These are phyloP conservation scores for Microsporum canis DNA, from an alignment of 2,329 filamentous ascomycete genomes.

Conservation along the genomic window DNA sequence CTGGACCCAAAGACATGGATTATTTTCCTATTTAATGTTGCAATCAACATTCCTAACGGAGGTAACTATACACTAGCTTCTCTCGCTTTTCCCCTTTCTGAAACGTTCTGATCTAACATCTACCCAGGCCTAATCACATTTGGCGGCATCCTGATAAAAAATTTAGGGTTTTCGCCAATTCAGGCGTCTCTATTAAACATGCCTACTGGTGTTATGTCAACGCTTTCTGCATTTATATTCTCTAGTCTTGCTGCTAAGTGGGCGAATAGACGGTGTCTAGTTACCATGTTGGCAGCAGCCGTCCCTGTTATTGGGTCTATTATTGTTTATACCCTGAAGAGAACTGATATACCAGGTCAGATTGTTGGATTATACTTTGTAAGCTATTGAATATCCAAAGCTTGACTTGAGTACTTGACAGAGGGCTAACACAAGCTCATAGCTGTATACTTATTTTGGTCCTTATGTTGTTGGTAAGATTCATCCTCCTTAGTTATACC, in stretches of 20 bases:
- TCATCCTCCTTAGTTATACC: not conserved
- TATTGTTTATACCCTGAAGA: slow-evolving; percentile 22
- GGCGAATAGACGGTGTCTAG: slow-evolving; percentile 21
- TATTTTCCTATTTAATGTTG: slow-evolving; percentile 24
- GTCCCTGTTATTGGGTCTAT: slow-evolving; percentile 24
- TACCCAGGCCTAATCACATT: slow-evolving; percentile 25
- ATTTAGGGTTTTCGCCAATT: slow-evolving; percentile 57
- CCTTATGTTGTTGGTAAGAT: slow-evolving; percentile 22
- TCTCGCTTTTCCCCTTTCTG: not conserved
- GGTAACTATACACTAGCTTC: slow-evolving; percentile 18
- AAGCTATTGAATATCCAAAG: not conserved
- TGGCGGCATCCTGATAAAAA: slow-evolving; percentile 41
- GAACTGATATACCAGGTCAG: slow-evolving; percentile 28
- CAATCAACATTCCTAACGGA: slow-evolving; percentile 29
- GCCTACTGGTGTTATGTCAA: slow-evolving; percentile 27
- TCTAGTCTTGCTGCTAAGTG: slow-evolving; percentile 24
- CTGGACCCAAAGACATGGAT: slow-evolving; percentile 31
- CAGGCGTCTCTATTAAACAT: slow-evolving; percentile 29
- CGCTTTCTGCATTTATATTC: slow-evolving; percentile 23
- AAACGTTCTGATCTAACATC: not conserved
- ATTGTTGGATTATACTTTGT: slow-evolving; percentile 32
- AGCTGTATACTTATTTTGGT: slow-evolving; percentile 32
- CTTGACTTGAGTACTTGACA: not conserved
- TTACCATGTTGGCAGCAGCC: slow-evolving; percentile 22
- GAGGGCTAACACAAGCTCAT: not conserved